Base-by-base conservation (phyloP, 768 basidiomycete species). In the Strobilomyces echinocephalus region DNA sequence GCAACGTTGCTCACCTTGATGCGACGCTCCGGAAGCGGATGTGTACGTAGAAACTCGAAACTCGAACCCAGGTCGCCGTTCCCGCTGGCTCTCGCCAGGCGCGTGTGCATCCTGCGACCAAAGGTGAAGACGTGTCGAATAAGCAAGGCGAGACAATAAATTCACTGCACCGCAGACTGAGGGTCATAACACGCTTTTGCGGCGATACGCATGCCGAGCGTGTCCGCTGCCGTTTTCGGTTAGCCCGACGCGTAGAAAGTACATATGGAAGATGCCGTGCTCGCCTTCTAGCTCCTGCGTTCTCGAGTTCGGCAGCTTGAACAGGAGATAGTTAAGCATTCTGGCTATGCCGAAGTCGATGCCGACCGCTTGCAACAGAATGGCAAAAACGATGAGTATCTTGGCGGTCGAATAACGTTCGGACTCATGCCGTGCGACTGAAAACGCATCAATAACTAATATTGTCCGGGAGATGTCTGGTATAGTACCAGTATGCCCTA, bases 171-270 rank as follows among this genome's bases (percentile, higher is more conserved):
- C 4, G 90, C 80, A 20, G 85, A 88, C 16, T 68, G 72, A 0
- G 95, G 94, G 63, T 97, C 80, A 66, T 83, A 97, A 70, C 95
- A 98, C 0, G 93, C 95, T 59, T 77, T 79, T 46, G 91, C 78
- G 73, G 87, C 87, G 26, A 97, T 75, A 7, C 78, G 77, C 43
- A 97, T 68, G 8, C 95, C 95, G 47, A 98, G 87, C 28, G 81
- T 77, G 65, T 97, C 95, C 35, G 95, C 95, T 91, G 58, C 15
- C 33, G 44, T 15, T 15, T 31, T 35, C 11, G 24, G 18, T 54
- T 7, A 64, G 56, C n/a, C 41, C 21, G 26, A 44, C n/a, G 20
- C 20, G 12, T 31, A 12, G 16, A 34, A 36, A 35, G 21, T 12
- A 1, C 34, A 20, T 33, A 16, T 39, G 7, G 8, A 15, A 24